Evolutionary conservation across 192 early-diverging fungal genomes (phyloP).

Genomic region (Coemansia sp.): DNA sequence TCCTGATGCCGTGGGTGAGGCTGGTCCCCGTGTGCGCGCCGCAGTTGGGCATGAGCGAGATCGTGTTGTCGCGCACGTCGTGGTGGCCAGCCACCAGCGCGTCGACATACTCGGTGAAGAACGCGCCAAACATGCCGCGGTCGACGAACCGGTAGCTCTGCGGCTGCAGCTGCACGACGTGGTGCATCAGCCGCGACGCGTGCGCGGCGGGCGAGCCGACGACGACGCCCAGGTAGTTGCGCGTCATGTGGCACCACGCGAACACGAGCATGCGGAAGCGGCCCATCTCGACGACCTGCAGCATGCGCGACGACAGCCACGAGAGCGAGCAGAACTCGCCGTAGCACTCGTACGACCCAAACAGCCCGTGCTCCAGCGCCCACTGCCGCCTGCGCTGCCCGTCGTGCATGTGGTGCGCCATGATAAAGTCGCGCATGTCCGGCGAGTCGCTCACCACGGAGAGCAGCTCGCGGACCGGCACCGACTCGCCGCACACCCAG

Average conservation of each 20-base stretch:
- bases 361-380: constrained; percentile 26
- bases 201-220: constrained; percentile 17
- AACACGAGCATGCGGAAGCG: constrained; percentile 32
- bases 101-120: constrained; percentile 29
- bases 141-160: constrained; percentile 33
- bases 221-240: constrained; percentile 43
- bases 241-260: constrained; percentile 36
- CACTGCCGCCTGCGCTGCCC: constrained; percentile 34
- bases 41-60: constrained; percentile 44
- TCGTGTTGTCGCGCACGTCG: constrained; percentile 14
- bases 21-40: constrained; percentile 28
- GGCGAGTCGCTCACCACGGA: constrained; percentile 34
- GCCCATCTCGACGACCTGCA: constrained; percentile 35
- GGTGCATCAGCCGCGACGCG: constrained; percentile 19
- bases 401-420: constrained; percentile 46
- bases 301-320: constrained; percentile 45
- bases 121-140: constrained; percentile 42
- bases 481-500: constrained; percentile 33
- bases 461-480: constrained; percentile 44
- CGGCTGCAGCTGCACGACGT: constrained; percentile 45
- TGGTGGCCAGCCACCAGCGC: constrained; percentile 20
- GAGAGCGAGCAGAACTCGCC: constrained; percentile 45
- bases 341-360: constrained; percentile 46
- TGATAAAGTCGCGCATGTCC: constrained; percentile 44
- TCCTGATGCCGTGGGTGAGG: constrained; percentile 25